Evolutionary conservation across 805 yeast genomes (phyloP), one percentile per base, ranked within the genome.

Genomic region (Maudiozyma pseudohumilis): DNA sequence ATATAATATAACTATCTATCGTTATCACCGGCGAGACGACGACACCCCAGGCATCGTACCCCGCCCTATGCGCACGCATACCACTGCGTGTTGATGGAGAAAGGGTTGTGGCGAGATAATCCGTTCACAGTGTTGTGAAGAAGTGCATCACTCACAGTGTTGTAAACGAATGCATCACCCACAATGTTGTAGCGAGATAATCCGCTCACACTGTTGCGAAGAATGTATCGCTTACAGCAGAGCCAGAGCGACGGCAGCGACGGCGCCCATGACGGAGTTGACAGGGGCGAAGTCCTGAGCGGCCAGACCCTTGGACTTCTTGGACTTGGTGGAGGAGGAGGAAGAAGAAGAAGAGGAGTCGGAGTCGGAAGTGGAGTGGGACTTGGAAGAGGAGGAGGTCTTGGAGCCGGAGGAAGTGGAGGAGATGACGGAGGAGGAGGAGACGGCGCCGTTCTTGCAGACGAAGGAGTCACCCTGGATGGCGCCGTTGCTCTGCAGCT

Each of bases 381-480:
- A 36, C 17, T 52, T 29, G 25, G 57, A 28, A n/a, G n/a, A 19
- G n/a, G 40, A 27, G 3, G 26, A 10, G 13, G 40, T 36, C 29
- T 20, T 19, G n/a, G 63, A 31, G 28, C 61, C 32, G 32, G 64
- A 39, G 38, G 62, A 35, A 22, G 51, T 18, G 32, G 60, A 36
- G 23, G 63, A 44, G 13, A 64, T 39, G 11, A 58, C 44, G 32
- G 62, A 45, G 40, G 60, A 48, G 39, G 76, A 63, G 23, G 75
- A 62, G 17, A 68, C 54, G 34, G 74, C 60, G 48, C 77, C 78
- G 63, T 78, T 82, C 52, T 72, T 70, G 70, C 94, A 83, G 54
- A 64, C 72, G 70, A 76, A 88, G 53, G 76, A 69, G 70, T 85
- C 86, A 75, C 98, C 98, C 69, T 79, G 86, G 64, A 92, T 78